phyloP scores from a whole-genome alignment of 2,329 filamentous ascomycete genomes.

The Teratosphaeria nubilosa region DNA sequence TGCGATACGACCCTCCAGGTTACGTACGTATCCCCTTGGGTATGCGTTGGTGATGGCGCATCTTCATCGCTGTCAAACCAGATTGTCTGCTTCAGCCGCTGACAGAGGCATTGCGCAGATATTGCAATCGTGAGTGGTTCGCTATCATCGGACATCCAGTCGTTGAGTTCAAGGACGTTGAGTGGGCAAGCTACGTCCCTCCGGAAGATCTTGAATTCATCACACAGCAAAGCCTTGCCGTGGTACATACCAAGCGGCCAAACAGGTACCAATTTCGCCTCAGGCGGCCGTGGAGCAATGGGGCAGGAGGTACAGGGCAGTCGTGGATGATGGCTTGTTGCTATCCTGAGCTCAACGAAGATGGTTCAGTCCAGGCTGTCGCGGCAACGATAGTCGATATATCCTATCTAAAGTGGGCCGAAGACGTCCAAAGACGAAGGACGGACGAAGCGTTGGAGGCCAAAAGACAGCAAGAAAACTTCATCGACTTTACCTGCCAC shows the following conservation, averaged over 20 bases:
- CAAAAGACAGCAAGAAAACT: constrained; percentile 55
- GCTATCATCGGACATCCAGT: constrained; percentile 37
- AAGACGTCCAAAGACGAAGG: constrained; percentile 65
- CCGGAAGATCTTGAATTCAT: constrained; percentile 4
- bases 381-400: constrained; percentile 61
- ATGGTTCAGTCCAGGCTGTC: constrained; percentile 28
- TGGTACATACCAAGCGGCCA: constrained; percentile 14
- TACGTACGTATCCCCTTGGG: constrained; percentile 18
- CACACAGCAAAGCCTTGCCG: constrained; percentile 1
- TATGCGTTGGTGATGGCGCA: too few species aligned
- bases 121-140: constrained; percentile 37
- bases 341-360: constrained; percentile 16
- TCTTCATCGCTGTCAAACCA: too few species aligned
- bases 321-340: constrained; percentile 10
- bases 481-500: constrained; percentile 31
- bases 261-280: constrained; percentile 35
- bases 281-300: constrained; percentile 18
- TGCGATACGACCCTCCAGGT: constrained; percentile 13
- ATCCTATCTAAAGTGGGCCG: constrained; percentile 76
- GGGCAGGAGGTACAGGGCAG: constrained; percentile 8
- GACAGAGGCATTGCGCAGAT: too few species aligned
- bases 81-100: too few species aligned
- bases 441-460: constrained; percentile 72
- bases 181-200: constrained; percentile 27
- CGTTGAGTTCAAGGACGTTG: constrained; percentile 31